A percentile compares a stretch with the other conserved stretches of the same genome.
These are phyloP conservation scores for Ceratobasidium sp. DNA, from an alignment of 1,284 basidiomycete genomes.

Conservation along the genomic window DNA sequence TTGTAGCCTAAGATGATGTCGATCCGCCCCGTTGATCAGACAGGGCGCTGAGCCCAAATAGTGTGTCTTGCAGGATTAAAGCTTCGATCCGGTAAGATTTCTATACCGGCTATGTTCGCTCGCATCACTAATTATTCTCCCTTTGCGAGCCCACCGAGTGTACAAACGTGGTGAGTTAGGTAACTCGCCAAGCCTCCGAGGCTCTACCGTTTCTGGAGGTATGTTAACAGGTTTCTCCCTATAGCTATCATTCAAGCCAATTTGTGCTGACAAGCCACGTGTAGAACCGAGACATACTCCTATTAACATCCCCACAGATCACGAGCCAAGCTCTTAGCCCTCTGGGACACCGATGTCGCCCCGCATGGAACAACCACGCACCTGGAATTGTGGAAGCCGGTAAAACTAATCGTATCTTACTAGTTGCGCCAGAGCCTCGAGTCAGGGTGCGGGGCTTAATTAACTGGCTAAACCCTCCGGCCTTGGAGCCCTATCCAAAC, in stretches of 20 bases:
- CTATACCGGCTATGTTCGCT: not conserved
- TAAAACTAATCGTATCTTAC: not conserved
- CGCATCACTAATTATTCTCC: not conserved
- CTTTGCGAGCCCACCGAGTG: not conserved
- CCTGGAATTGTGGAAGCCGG: conserved; percentile 3
- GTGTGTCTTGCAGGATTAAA: too few relatives aligned
- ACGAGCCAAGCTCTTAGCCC: conserved; percentile 20
- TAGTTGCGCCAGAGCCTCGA: conserved; percentile 5
- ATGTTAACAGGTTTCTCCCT: conserved; percentile 21
- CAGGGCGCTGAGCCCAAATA: conserved; percentile 16
- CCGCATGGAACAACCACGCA: conserved; percentile 28
- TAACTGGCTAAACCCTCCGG: not conserved
- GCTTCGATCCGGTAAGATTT: conserved; percentile 4
- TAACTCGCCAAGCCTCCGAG: conserved; percentile 36
- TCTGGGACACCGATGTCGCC: conserved; percentile 26
- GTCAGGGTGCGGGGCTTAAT: conserved; percentile 6
- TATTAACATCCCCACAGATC: conserved; percentile 14
- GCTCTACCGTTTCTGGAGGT: conserved; percentile 39
- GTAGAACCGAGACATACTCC: conserved; percentile 6
- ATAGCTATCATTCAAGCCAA: conserved; percentile 26
- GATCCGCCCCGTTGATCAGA: not conserved
- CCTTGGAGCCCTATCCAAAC: too few relatives aligned
- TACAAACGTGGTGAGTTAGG: conserved; percentile 2
- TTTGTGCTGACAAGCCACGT: not conserved
- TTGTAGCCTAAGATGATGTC: conserved; percentile 10